phyloP scores from a whole-genome alignment of 805 yeast species.

The Candida awuae region DNA sequence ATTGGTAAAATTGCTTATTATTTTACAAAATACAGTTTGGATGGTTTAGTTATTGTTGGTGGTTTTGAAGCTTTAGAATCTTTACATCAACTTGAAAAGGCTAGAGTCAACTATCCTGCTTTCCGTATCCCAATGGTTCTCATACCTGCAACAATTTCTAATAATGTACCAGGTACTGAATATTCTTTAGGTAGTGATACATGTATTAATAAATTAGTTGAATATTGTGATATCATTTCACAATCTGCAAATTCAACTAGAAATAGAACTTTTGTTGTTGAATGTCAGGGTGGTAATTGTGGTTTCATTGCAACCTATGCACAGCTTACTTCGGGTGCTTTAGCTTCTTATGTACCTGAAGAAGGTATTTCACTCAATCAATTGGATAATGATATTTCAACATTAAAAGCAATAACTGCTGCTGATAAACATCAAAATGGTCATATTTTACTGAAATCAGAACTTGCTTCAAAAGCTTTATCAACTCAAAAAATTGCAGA shows the following conservation, averaged over 20 bases:
- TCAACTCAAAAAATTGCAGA: constrained; percentile 64
- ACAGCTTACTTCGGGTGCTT: constrained; percentile 64
- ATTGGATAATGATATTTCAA: constrained; percentile 56
- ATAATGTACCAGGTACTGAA: constrained; percentile 77
- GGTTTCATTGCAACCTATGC: constrained; percentile 69
- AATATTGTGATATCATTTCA: constrained; percentile 71
- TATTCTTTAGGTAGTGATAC: constrained; percentile 72
- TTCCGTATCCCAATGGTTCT: constrained; percentile 73
- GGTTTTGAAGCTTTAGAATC: constrained; percentile 79
- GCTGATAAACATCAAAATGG: constrained; percentile 57
- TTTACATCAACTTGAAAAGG: constrained; percentile 54
- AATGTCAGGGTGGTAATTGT: constrained; percentile 79
- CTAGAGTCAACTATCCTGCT: constrained; percentile 55
- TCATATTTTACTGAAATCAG: constrained; percentile 59
- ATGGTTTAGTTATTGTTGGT: constrained; percentile 69
- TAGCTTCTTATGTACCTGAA: constrained; percentile 72
- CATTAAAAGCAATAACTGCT: constrained; percentile 51
- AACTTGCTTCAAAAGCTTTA: constrained; percentile 60
- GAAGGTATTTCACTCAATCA: constrained; percentile 52
- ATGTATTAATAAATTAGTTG: constrained; percentile 60
- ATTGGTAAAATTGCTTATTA: constrained; percentile 65
- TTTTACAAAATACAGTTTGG: constrained; percentile 57
- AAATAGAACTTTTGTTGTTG: constrained; percentile 73
- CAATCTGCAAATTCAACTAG: constrained; percentile 74
- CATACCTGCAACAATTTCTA: constrained; percentile 73